Percentiles rank a stretch among this genome's conserved stretches.
Evolutionary conservation across 2,329 filamentous ascomycete species (phyloP).

Genomic region (Triangularia setosa): DNA sequence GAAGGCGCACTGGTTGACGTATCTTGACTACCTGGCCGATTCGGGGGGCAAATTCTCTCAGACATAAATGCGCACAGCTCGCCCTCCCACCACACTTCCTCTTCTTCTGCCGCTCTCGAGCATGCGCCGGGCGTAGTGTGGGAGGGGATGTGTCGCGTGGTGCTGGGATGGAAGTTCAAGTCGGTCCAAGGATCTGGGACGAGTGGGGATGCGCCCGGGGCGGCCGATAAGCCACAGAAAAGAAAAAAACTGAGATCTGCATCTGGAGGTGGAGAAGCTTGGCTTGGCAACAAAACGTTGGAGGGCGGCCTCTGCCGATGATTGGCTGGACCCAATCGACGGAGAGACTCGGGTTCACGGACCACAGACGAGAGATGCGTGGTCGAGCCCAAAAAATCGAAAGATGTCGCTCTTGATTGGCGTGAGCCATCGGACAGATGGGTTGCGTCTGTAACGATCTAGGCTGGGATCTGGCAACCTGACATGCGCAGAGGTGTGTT

Average conservation of each 20-base stretch:
- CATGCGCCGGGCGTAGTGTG: not conserved
- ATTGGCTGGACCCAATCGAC: slow-evolving; percentile 8
- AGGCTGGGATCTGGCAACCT: not conserved
- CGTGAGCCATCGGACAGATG: not conserved
- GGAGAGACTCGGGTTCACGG: not conserved
- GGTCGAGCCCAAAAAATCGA: not conserved
- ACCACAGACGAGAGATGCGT: slow-evolving; percentile 8
- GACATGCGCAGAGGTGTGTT: not conserved
- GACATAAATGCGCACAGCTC: not conserved
- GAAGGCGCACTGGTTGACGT: not conserved
- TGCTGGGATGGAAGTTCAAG: slow-evolving; percentile 1
- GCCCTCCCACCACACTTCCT: not conserved
- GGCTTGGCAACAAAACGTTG: not conserved
- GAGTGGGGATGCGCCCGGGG: slow-evolving; percentile 4
- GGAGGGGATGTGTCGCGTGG: not conserved
- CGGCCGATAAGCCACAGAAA: slow-evolving; percentile 13
- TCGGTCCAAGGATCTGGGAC: slow-evolving; percentile 10
- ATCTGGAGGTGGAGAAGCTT: not conserved
- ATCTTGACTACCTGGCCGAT: not conserved
- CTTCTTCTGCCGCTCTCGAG: not conserved
- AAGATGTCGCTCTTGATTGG: slow-evolving; percentile 11
- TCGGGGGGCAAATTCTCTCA: not conserved
- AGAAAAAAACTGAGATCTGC: slow-evolving; percentile 10
- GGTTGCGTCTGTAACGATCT: not conserved
- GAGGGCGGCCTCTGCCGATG: slow-evolving; percentile 1